Evolutionary conservation across 2,329 filamentous ascomycete genomes (phyloP).

Genomic region (Acarospora socialis): DNA sequence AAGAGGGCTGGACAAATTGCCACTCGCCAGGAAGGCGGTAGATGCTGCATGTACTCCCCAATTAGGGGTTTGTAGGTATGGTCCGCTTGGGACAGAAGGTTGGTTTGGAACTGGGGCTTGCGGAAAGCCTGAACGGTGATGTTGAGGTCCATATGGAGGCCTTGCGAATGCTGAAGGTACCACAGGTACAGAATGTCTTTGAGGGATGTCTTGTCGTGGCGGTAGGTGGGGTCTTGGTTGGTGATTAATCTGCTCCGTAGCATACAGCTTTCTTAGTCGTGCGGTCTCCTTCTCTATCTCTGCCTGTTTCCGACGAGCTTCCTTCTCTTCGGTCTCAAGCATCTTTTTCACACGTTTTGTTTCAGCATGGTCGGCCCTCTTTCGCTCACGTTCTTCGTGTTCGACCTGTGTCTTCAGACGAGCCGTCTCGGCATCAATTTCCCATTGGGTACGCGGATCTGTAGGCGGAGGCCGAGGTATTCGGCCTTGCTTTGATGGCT

Average conservation of each 20-base stretch:
- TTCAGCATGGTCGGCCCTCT: constrained; percentile 36
- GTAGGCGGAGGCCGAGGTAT: constrained; percentile 24
- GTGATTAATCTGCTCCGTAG: constrained; percentile 19
- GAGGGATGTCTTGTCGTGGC: constrained; percentile 4
- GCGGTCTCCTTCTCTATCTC: constrained; percentile 65
- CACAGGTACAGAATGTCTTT: background rate
- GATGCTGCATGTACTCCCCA: constrained; percentile 14
- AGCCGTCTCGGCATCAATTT: constrained; percentile 36
- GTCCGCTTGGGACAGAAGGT: constrained; percentile 10
- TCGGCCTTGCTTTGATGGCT: too few species aligned
- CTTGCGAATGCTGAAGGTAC: too few species aligned
- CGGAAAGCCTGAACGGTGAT: constrained; percentile 13
- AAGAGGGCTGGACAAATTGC: background rate
- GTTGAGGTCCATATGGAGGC: too few species aligned
- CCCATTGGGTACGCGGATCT: constrained; percentile 39
- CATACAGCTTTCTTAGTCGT: constrained; percentile 47
- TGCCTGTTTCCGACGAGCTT: constrained; percentile 33
- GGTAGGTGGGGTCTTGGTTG: constrained; percentile 10
- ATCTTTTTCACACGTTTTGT: constrained; percentile 38
- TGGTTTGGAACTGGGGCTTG: constrained; percentile 12
- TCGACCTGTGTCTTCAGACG: constrained; percentile 30
- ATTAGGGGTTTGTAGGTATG: constrained; percentile 17
- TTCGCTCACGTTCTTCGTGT: constrained; percentile 28
- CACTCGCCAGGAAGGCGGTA: constrained; percentile 3
- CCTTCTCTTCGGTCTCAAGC: constrained; percentile 39